phyloP scores from a whole-genome alignment of 768 basidiomycete species.

The Panaeolus papilionaceus region DNA sequence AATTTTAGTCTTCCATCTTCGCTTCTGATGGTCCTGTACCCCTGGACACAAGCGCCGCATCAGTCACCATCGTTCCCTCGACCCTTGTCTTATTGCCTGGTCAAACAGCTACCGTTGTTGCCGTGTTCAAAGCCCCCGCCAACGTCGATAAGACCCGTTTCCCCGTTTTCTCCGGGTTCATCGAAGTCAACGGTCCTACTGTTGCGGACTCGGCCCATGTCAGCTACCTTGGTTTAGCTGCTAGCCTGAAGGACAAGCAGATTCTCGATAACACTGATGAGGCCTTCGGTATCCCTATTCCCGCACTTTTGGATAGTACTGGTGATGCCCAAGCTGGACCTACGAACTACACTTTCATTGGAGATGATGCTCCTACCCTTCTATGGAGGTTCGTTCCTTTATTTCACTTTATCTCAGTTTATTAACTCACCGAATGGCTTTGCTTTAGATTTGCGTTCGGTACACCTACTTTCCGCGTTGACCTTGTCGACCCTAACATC shows the following conservation, averaged over 20 bases:
- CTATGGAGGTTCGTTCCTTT: conserved; percentile 37
- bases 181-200: conserved; percentile 43
- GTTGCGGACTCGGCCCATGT: conserved; percentile 42
- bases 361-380: conserved; percentile 44
- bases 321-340: conserved; percentile 45
- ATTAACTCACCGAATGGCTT: background rate
- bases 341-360: conserved; percentile 53
- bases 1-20: conserved; percentile 43
- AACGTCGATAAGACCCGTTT: conserved; percentile 47
- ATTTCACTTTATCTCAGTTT: background rate
- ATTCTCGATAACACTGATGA: conserved; percentile 56
- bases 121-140: conserved; percentile 52
- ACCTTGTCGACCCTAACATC: conserved; percentile 50
- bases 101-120: conserved; percentile 42
- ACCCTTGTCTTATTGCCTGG: conserved; percentile 52
- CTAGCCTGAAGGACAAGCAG: conserved; percentile 50
- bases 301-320: conserved; percentile 44
- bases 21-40: conserved; percentile 55
- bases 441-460: conserved; percentile 49
- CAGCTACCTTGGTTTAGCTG: conserved; percentile 50
- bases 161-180: conserved; percentile 66
- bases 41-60: conserved; percentile 48
- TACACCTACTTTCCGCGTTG: conserved; percentile 48
- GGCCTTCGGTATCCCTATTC: conserved; percentile 47
- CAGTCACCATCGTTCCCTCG: conserved; percentile 48